phyloP scores from a whole-genome alignment of 2,329 filamentous ascomycete genomes.

The Calonectria henricotiae region DNA sequence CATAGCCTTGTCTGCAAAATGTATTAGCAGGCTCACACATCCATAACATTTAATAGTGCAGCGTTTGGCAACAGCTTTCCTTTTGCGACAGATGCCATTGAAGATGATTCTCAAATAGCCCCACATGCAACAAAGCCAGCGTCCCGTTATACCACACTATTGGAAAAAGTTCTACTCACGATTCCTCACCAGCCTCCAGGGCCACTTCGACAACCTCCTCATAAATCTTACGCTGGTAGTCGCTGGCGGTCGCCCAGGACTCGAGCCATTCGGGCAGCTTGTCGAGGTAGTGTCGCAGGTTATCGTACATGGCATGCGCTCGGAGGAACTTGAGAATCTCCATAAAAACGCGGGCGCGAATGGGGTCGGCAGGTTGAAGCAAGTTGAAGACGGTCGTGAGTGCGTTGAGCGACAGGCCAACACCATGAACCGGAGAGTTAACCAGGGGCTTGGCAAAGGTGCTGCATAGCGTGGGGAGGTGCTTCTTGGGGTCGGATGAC shows the following conservation, averaged over 20 bases:
- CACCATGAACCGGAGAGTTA: constrained; percentile 88
- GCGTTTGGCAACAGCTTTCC: constrained; percentile 15
- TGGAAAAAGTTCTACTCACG: constrained; percentile 68
- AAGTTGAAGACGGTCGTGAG: constrained; percentile 98
- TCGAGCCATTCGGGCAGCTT: constrained; percentile 87
- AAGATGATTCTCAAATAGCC: background rate
- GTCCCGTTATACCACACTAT: constrained; percentile 19
- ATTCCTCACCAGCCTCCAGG: constrained; percentile 82
- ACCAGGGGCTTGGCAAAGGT: constrained; percentile 91
- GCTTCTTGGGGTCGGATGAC: constrained; percentile 86
- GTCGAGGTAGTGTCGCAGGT: constrained; percentile 86
- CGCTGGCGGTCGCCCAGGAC: constrained; percentile 86
- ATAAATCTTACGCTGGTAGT: constrained; percentile 89
- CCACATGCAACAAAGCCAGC: background rate
- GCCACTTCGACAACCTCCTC: constrained; percentile 87
- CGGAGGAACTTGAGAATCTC: constrained; percentile 90
- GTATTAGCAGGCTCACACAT: constrained; percentile 43
- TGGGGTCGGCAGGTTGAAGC: constrained; percentile 81
- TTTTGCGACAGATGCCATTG: background rate
- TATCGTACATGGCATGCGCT: constrained; percentile 83
- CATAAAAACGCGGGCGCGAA: constrained; percentile 92
- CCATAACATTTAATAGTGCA: background rate
- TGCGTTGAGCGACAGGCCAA: constrained; percentile 89
- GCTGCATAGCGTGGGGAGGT: constrained; percentile 89
- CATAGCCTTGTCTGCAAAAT: constrained; percentile 71